Evolutionary conservation across 352 stramenopile genomes (phyloP).

Genomic region (Phytophthora agathidicida): DNA sequence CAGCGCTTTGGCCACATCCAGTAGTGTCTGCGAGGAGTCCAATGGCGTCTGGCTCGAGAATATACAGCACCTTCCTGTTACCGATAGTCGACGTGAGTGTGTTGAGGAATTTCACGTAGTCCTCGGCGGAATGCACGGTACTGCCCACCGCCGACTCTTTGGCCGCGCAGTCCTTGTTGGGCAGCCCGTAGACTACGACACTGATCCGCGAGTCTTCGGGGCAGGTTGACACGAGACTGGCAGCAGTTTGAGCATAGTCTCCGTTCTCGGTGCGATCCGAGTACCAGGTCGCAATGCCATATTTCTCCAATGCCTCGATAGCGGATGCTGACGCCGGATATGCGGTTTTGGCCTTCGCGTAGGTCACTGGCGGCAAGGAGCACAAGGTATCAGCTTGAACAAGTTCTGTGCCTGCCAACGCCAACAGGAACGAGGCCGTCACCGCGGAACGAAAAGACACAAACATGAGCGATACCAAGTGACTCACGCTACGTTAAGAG

Average conservation of each 20-base stretch:
- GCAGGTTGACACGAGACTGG: conserved; percentile 44
- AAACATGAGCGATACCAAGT: conserved; percentile 19
- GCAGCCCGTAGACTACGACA: conserved; percentile 73
- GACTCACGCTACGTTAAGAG: conserved; percentile 4
- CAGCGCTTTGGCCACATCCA: conserved; percentile 42
- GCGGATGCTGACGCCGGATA: conserved; percentile 56
- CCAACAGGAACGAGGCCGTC: conserved; percentile 15
- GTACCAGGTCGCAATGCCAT: conserved; percentile 74
- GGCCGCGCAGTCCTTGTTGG: conserved; percentile 77
- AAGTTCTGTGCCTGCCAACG: background rate
- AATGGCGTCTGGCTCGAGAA: conserved; percentile 74
- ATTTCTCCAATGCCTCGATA: conserved; percentile 55
- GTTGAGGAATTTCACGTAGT: conserved; percentile 61
- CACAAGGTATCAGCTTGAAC: conserved; percentile 53
- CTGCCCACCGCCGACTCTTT: conserved; percentile 48
- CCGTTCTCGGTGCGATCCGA: conserved; percentile 48
- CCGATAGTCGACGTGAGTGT: conserved; percentile 52
- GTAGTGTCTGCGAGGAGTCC: conserved; percentile 49
- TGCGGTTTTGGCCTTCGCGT: conserved; percentile 45
- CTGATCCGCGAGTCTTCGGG: conserved; percentile 48
- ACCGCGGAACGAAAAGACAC: conserved; percentile 17
- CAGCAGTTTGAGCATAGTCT: conserved; percentile 40
- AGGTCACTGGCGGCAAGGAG: conserved; percentile 50
- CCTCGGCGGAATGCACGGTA: conserved; percentile 39
- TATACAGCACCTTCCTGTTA: conserved; percentile 64